Evolutionary conservation across 2,329 filamentous ascomycete genomes (phyloP).

Genomic region (Ceratocystis papillata): DNA sequence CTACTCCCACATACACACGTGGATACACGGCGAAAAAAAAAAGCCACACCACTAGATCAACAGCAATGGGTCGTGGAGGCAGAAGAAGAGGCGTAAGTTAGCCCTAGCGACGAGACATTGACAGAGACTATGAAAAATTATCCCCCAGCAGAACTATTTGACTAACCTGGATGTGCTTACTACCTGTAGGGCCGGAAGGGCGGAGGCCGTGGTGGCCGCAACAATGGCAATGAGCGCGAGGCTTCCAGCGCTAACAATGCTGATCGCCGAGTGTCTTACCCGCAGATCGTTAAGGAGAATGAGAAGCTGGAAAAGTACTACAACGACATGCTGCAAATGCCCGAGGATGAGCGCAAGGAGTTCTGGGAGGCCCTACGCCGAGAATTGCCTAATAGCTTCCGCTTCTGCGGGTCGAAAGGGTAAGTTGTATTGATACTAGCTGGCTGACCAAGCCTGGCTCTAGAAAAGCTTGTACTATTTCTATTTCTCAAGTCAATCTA

Average conservation of each 20-base stretch:
- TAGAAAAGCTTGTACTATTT: no score
- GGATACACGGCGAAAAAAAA: no score
- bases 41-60: background rate
- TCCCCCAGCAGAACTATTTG: background rate
- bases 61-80: constrained; percentile 23
- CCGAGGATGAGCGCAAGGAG: constrained; percentile 62
- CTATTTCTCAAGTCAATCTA: background rate
- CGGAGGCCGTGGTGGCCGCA: constrained; percentile 22
- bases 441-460: no score
- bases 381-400: constrained; percentile 92
- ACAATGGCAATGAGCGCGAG: constrained; percentile 18
- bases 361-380: constrained; percentile 79
- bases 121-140: no score
- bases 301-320: constrained; percentile 81
- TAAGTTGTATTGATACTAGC: constrained; percentile 32
- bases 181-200: constrained; percentile 21
- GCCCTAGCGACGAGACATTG: background rate
- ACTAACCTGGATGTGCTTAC: background rate
- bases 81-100: constrained; percentile 24
- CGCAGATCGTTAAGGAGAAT: constrained; percentile 59
- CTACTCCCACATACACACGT: no score
- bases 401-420: constrained; percentile 93
- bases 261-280: constrained; percentile 22
- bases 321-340: constrained; percentile 61
- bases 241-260: constrained; percentile 9